phyloP scores from a whole-genome alignment of 345 rosid species.

The Syzygium aqueum region DNA sequence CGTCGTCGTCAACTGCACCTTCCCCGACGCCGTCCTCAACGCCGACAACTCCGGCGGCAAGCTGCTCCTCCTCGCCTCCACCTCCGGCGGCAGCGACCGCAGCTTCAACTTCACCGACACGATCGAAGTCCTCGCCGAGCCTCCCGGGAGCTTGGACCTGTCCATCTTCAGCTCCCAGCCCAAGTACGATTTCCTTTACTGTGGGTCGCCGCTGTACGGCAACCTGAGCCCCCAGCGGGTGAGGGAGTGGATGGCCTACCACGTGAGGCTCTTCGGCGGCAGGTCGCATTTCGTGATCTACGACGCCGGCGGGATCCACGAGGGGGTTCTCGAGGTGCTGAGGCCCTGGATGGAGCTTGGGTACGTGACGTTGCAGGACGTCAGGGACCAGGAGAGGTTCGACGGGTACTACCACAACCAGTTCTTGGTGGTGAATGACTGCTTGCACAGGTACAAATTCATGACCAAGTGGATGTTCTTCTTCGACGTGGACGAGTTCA shows the following conservation, averaged over 20 bases:
- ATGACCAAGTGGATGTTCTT: conserved; percentile 85
- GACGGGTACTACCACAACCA: conserved; percentile 96
- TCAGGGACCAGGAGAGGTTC: conserved; percentile 76
- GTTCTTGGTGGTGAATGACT: conserved; percentile 88
- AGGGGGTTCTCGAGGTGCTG: conserved; percentile 63
- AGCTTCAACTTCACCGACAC: conserved; percentile 46
- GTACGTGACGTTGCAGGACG: conserved; percentile 68
- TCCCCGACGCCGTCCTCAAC: conserved; percentile 45
- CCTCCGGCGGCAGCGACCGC: conserved; percentile 61
- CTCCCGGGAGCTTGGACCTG: conserved; percentile 32
- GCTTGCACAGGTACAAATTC: conserved; percentile 72
- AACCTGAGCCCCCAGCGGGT: conserved; percentile 70
- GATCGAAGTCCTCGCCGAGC: conserved; percentile 41
- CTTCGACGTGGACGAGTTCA: conserved; percentile 80
- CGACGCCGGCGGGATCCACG: conserved; percentile 84
- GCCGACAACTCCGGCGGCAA: conserved; percentile 61
- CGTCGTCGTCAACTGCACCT: conserved; percentile 77
- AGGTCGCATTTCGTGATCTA: conserved; percentile 74
- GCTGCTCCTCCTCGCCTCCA: conserved; percentile 56
- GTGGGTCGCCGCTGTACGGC: conserved; percentile 83
- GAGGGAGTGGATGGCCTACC: conserved; percentile 89
- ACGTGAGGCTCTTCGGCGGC: conserved; percentile 58
- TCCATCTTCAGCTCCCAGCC: conserved; percentile 29
- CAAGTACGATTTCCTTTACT: conserved; percentile 72
- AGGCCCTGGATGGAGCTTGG: conserved; percentile 93